Evolutionary conservation across 148 eudicot genomes (phyloP).

Genomic region (Heliosperma pusillum): DNA sequence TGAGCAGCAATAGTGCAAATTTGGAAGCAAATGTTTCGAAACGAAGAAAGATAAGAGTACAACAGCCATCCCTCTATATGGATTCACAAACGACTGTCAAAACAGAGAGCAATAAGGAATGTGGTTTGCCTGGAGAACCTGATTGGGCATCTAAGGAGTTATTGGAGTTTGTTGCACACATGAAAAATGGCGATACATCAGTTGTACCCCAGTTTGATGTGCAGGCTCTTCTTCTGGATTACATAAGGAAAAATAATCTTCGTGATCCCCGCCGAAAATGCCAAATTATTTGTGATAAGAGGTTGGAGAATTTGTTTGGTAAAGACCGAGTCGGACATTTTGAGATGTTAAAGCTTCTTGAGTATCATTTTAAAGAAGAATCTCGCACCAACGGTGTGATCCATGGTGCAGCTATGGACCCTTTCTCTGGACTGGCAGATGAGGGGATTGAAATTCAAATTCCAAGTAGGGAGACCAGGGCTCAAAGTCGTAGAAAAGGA

Average conservation of each 20-base stretch:
- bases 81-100: conserved; percentile 27
- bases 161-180: conserved; percentile 76
- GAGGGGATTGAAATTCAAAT: conserved; percentile 38
- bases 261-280: conserved; percentile 77
- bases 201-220: conserved; percentile 73
- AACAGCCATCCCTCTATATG: conserved; percentile 23
- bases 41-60: conserved; percentile 45
- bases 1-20: conserved; percentile 11
- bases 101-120: conserved; percentile 26
- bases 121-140: conserved; percentile 23
- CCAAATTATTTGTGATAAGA: conserved; percentile 79
- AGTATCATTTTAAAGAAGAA: conserved; percentile 64
- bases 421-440: conserved; percentile 37
- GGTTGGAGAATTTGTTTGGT: conserved; percentile 67
- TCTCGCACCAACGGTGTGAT: conserved; percentile 39
- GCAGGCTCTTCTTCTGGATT: conserved; percentile 76
- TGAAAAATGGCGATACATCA: conserved; percentile 81
- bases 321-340: conserved; percentile 78
- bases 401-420: conserved; percentile 48
- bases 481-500: conserved; percentile 48
- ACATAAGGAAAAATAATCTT: conserved; percentile 74
- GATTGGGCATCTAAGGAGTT: conserved; percentile 88
- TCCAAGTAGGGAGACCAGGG: conserved; percentile 47
- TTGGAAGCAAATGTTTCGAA: conserved; percentile 44
- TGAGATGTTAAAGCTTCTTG: conserved; percentile 94